Evolutionary conservation across 768 basidiomycete species (phyloP), one percentile per base, ranked within the genome.

Genomic region (Mycena pura): DNA sequence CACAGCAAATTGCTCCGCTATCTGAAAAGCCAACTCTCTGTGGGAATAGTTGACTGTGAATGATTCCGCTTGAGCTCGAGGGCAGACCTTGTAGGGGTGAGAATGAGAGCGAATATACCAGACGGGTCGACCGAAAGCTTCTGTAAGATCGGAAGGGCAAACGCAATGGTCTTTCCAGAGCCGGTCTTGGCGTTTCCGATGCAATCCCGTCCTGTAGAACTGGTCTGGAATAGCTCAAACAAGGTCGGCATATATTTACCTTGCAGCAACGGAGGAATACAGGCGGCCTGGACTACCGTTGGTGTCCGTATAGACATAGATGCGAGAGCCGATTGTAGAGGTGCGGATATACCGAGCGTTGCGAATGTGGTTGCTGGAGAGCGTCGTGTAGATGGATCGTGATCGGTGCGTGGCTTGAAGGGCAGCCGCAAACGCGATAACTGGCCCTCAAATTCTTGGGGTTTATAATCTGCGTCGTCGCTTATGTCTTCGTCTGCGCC

Each of bases 141-240:
- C 73, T 99, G 95, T 7, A 99, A 79, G 56, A 99, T 98, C 5
- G 97, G 97, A 6, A 98, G 76, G 1, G 96, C 97, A 67, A 99
- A 99, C 0, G 97, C 96, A 59, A 99, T 87, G 0, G 97, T 99
- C 78, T 99, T 99, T 69, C 96, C 96, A 2, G 93, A 95, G 51
- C 97, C 97, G 0, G 97, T 99, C 77, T 98, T 96, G 1, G 97
- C 95, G 64, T 96, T 95, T 10, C 97, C 97, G 59, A 99, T 93
- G 73, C 96, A 98, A 74, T 99, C 96, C 70, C 90, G 85, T 36
- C 96, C 96, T 94, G 75, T 29, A 21, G 25, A 55, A 21, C 31
- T 28, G n/a, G 48, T 48, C 8, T 38, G 49, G 22, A 32, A 8
- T 6, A 14, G 13, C 24, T n/a, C 15, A n/a, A 44, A 6, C 22